phyloP scores from a whole-genome alignment of 139 green algal genomes.

The Trebouxia sp. region DNA sequence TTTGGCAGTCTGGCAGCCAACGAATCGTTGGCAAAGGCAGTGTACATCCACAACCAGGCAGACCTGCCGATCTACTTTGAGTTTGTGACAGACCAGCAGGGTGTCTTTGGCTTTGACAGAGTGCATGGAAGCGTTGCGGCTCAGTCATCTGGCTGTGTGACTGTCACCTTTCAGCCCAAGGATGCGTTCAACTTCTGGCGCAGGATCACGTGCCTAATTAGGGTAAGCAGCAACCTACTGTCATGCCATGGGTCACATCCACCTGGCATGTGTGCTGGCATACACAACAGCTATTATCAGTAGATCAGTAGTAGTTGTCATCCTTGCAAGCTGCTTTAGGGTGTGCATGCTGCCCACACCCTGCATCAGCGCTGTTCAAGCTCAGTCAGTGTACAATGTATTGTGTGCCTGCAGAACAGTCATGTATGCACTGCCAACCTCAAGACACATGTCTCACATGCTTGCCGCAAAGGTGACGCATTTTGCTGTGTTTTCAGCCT shows the following conservation, averaged over 20 bases:
- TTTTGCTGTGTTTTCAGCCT: not conserved
- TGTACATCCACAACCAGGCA: conserved; percentile 67
- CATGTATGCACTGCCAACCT: no score
- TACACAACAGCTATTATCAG: no score
- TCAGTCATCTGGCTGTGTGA: conserved; percentile 48
- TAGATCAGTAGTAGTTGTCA: no score
- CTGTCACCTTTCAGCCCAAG: conserved; percentile 53
- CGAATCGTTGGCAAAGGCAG: conserved; percentile 39
- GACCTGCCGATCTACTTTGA: conserved; percentile 57
- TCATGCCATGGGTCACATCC: no score
- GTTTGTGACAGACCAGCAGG: conserved; percentile 40
- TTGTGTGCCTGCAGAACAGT: no score
- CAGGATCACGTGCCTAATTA: conserved; percentile 57
- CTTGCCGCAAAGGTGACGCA: no score
- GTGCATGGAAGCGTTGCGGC: conserved; percentile 45
- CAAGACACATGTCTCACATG: no score
- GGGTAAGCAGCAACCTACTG: conserved; percentile 31
- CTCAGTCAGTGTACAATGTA: no score
- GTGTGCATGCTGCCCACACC: not conserved
- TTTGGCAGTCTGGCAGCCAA: conserved; percentile 61
- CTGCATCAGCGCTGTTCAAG: not conserved
- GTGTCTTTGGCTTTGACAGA: conserved; percentile 56
- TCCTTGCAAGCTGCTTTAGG: not conserved
- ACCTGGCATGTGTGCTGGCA: not conserved
- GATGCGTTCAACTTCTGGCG: conserved; percentile 65